Evolutionary conservation across 352 stramenopile genomes (phyloP).

Genomic region (Phytophthora europaea): DNA sequence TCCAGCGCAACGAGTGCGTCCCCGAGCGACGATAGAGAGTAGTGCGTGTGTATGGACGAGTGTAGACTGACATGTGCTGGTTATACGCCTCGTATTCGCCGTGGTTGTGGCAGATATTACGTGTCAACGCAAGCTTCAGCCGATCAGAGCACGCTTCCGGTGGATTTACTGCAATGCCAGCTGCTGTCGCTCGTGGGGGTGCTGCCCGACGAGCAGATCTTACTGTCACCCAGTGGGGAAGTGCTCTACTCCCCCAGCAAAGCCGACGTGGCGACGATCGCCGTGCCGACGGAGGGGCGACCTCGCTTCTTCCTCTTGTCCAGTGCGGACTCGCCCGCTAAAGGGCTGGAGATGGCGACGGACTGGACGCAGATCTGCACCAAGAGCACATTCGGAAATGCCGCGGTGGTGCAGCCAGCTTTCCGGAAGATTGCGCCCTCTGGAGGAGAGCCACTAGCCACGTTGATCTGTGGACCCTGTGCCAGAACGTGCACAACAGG

Average conservation of each 20-base stretch:
- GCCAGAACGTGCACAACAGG: conserved; percentile 72
- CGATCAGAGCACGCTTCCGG: conserved; percentile 37
- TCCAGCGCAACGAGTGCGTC: conserved; percentile 66
- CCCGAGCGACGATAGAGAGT: not conserved
- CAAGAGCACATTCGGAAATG: conserved; percentile 63
- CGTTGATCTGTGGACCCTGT: conserved; percentile 72
- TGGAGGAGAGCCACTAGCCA: conserved; percentile 9
- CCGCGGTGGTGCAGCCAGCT: conserved; percentile 59
- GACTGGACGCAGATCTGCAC: conserved; percentile 79
- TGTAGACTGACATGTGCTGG: conserved; percentile 12
- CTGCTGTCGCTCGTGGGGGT: conserved; percentile 74
- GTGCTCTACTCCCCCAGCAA: conserved; percentile 46
- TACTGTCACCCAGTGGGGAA: conserved; percentile 57
- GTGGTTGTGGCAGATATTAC: conserved; percentile 44
- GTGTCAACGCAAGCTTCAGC: conserved; percentile 39
- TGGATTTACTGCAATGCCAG: conserved; percentile 78
- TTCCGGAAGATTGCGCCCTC: conserved; percentile 40
- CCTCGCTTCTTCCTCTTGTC: conserved; percentile 59
- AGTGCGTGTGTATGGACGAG: not conserved
- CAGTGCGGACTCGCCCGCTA: conserved; percentile 5
- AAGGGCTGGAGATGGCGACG: conserved; percentile 21
- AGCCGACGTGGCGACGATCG: conserved; percentile 23
- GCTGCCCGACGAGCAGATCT: conserved; percentile 64
- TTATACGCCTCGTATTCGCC: not conserved
- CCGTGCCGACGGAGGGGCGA: conserved; percentile 13